Evolutionary conservation across 1,284 basidiomycete species (phyloP).

Genomic region (Ceratorhiza oryzae-sativae): DNA sequence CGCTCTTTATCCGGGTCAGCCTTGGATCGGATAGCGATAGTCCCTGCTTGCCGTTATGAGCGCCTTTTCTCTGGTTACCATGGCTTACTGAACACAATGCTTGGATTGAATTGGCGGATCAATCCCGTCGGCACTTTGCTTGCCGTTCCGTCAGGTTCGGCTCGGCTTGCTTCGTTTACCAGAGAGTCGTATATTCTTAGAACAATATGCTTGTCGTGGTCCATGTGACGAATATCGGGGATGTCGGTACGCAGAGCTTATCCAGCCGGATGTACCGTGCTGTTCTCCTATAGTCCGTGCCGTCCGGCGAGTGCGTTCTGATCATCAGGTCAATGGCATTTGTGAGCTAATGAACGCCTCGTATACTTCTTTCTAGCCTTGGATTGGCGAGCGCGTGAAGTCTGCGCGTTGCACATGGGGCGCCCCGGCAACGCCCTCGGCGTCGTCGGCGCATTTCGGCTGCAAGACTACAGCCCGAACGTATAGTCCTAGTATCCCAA

Average conservation of each 20-base stretch:
- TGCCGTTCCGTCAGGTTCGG: neutral
- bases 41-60: neutral
- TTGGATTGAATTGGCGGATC: neutral
- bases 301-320: neutral
- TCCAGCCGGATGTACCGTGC: neutral
- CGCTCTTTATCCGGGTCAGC: neutral
- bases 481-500: neutral
- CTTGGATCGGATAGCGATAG: too few relatives aligned
- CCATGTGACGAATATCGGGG: too few relatives aligned
- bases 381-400: slow-evolving; percentile 7
- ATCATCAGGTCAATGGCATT: neutral
- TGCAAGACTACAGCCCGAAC: neutral
- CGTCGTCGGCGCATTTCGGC: neutral
- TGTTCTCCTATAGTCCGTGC: neutral
- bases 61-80: neutral
- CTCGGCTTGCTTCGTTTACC: neutral
- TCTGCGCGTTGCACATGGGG: neutral
- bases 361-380: neutral
- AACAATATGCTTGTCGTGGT: too few relatives aligned
- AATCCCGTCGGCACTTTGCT: neutral
- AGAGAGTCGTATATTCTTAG: too few relatives aligned
- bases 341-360: neutral
- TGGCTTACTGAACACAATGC: too few relatives aligned
- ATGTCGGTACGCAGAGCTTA: neutral
- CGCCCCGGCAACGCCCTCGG: slow-evolving; percentile 6